phyloP scores from a whole-genome alignment of 1,139 yeast genomes.

The Candida glucosophila region DNA sequence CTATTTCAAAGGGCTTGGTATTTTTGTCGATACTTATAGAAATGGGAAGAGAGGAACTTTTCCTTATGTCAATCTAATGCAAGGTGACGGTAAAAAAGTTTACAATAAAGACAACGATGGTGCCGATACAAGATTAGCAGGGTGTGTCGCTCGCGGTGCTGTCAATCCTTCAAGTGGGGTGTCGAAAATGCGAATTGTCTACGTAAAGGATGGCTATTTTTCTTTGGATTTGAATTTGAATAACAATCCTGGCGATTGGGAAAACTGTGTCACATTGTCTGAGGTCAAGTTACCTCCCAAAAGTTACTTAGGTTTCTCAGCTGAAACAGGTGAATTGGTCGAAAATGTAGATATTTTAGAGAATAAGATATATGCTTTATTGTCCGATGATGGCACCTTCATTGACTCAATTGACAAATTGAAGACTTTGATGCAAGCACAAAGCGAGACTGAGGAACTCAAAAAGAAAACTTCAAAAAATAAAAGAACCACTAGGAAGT shows the following conservation, averaged over 20 bases:
- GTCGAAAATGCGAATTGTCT: conserved; percentile 51
- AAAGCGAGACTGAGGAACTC: conserved; percentile 16
- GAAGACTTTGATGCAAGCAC: conserved; percentile 21
- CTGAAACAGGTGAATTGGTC: conserved; percentile 76
- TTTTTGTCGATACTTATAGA: conserved; percentile 73
- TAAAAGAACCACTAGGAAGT: conserved; percentile 17
- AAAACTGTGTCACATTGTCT: conserved; percentile 55
- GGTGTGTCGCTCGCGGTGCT: conserved; percentile 51
- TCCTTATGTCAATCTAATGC: conserved; percentile 65
- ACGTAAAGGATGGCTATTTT: conserved; percentile 56
- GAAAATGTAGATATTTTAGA: conserved; percentile 55
- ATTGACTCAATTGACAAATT: conserved; percentile 30
- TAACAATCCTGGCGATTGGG: conserved; percentile 46
- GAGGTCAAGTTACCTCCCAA: conserved; percentile 40
- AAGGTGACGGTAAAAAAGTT: conserved; percentile 51
- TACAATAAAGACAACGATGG: conserved; percentile 74
- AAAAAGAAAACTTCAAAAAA: conserved; percentile 1
- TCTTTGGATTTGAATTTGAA: conserved; percentile 62
- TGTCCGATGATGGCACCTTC: conserved; percentile 30
- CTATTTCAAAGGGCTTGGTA: conserved; percentile 60
- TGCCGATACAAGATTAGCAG: conserved; percentile 58
- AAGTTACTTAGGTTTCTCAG: conserved; percentile 63
- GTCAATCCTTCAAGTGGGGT: conserved; percentile 38
- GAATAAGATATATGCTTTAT: conserved; percentile 42
- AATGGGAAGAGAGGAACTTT: conserved; percentile 63